phyloP scores from a whole-genome alignment of 2,329 filamentous ascomycete species.

The Simplicillium sp. region DNA sequence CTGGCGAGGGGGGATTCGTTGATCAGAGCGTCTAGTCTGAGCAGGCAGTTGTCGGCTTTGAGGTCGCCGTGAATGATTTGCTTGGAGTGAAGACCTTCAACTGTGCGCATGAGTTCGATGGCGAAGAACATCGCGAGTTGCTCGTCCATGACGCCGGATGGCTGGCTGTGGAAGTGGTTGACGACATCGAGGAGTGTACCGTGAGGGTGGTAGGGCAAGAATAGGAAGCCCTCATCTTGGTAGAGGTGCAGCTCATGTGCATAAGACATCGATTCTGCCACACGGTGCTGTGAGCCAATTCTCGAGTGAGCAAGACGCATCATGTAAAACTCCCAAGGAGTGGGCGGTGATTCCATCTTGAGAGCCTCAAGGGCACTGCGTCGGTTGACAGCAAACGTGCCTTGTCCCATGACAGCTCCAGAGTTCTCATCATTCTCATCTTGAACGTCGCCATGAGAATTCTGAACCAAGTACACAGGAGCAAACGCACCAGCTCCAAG shows the following conservation, averaged over 20 bases:
- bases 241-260: conserved; percentile 91
- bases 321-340: conserved; percentile 94
- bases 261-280: conserved; percentile 66
- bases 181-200: conserved; percentile 92
- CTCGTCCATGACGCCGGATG: conserved; percentile 76
- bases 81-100: conserved; percentile 76
- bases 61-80: conserved; percentile 84
- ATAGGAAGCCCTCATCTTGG: conserved; percentile 77
- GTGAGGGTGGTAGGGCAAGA: conserved; percentile 80
- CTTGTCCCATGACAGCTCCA: conserved; percentile 48
- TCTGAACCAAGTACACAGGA: conserved; percentile 86
- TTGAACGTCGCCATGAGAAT: conserved; percentile 39
- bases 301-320: conserved; percentile 74
- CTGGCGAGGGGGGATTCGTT: conserved; percentile 39
- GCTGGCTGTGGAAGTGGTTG: conserved; percentile 70
- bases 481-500: conserved; percentile 91
- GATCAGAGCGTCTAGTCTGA: conserved; percentile 57
- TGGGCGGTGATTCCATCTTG: conserved; percentile 88
- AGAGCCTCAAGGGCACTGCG: conserved; percentile 67
- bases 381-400: conserved; percentile 44
- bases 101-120: conserved; percentile 79
- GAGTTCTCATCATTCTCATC: conserved; percentile 34
- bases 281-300: conserved; percentile 61
- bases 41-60: conserved; percentile 90
- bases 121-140: conserved; percentile 90